Conservation (phyloP, 306 rosid genomes). For the Geum urbanum region DNA sequence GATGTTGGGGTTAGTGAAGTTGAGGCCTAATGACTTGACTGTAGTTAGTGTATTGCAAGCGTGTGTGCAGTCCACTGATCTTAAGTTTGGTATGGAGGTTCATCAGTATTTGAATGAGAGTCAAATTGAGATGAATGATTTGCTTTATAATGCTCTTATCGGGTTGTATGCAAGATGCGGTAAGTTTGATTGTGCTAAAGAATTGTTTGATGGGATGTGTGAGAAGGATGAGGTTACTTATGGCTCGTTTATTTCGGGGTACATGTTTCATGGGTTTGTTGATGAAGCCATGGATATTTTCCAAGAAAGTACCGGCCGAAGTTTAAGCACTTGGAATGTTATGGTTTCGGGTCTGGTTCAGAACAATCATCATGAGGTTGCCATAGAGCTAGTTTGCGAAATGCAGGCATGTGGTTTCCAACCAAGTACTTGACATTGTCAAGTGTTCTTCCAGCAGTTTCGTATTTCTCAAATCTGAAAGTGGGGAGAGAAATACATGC, state of each 20-base stretch:
- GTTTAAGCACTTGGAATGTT: slow-evolving; percentile 67
- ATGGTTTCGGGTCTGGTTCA: slow-evolving; percentile 77
- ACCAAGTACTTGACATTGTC: slow-evolving; percentile 67
- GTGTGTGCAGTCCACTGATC: slow-evolving; percentile 79
- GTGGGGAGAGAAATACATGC: slow-evolving; percentile 77
- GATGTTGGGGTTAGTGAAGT: slow-evolving; percentile 38
- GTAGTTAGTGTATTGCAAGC: slow-evolving; percentile 72
- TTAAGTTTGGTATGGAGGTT: slow-evolving; percentile 59
- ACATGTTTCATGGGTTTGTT: slow-evolving; percentile 66
- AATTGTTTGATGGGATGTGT: slow-evolving; percentile 59
- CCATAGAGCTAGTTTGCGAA: slow-evolving; percentile 44
- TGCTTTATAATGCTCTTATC: slow-evolving; percentile 62
- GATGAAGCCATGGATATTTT: slow-evolving; percentile 62
- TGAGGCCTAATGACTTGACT: slow-evolving; percentile 55
- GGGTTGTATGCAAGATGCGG: slow-evolving; percentile 83
- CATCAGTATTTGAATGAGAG: slow-evolving; percentile 44
- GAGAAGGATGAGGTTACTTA: slow-evolving; percentile 69
- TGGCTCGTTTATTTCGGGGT: slow-evolving; percentile 63
- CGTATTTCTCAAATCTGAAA: slow-evolving; percentile 49
- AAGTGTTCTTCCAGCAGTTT: slow-evolving; percentile 62
- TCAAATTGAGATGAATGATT: slow-evolving; percentile 45
- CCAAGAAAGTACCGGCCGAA: slow-evolving; percentile 37
- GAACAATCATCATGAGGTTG: slow-evolving; percentile 45
- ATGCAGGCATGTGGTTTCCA: slow-evolving; percentile 55
- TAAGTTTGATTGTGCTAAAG: slow-evolving; percentile 63